Evolutionary conservation across 345 rosid genomes (phyloP).

Genomic region (Mangifera indica): DNA sequence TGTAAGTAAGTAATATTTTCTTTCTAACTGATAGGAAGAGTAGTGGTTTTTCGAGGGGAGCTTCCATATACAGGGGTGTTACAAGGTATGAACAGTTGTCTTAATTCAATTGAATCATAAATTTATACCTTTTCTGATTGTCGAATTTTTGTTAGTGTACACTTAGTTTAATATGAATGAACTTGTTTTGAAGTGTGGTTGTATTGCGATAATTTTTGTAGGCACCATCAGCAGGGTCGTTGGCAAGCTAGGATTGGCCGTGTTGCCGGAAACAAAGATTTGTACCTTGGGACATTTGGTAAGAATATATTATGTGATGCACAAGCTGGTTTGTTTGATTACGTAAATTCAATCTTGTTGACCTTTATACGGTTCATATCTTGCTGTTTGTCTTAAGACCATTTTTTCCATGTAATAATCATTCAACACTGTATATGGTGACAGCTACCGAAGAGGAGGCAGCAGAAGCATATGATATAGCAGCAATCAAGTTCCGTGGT

Average conservation of each 20-base stretch:
- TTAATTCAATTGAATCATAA: neutral
- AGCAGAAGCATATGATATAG: slow-evolving; percentile 96
- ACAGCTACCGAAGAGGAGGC: slow-evolving; percentile 99
- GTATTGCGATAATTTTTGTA: slow-evolving; percentile 20
- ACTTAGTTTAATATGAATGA: neutral
- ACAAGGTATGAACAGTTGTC: slow-evolving; percentile 52
- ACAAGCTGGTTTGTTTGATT: neutral
- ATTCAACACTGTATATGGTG: neutral
- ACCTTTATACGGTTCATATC: neutral
- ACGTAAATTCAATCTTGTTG: neutral
- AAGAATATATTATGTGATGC: slow-evolving; percentile 5
- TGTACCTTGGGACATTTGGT: slow-evolving; percentile 97
- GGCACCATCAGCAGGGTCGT: slow-evolving; percentile 99
- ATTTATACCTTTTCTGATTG: neutral
- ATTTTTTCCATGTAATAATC: neutral
- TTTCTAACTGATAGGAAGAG: slow-evolving; percentile 59
- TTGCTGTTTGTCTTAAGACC: neutral
- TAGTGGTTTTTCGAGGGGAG: slow-evolving; percentile 97
- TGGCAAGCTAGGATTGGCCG: slow-evolving; percentile 99
- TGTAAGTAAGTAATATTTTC: neutral
- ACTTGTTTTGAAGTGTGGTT: neutral
- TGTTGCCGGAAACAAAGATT: slow-evolving; percentile 94
- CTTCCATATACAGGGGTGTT: slow-evolving; percentile 92
- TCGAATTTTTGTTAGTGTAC: neutral
- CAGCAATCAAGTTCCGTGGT: slow-evolving; percentile 92